Conservation (phyloP, 2,329 filamentous ascomycete genomes). For the Neocatenulostroma microsporum region DNA sequence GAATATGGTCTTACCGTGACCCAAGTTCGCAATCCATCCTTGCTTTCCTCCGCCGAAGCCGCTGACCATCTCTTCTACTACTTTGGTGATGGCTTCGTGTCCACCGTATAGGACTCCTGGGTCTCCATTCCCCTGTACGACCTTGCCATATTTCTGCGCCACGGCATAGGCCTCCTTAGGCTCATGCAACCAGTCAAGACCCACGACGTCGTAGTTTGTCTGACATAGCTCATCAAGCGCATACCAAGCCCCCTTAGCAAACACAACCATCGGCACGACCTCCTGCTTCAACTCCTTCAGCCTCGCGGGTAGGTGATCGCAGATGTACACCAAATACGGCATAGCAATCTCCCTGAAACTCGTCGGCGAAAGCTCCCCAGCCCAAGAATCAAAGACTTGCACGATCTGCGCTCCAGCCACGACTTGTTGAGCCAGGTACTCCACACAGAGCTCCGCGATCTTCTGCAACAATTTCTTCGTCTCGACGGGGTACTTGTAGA, state of each 20-base stretch:
- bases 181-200: constrained; percentile 91
- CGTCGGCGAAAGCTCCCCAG: constrained; percentile 78
- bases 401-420: constrained; percentile 88
- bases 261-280: constrained; percentile 90
- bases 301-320: constrained; percentile 66
- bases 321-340: constrained; percentile 79
- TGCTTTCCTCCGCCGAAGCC: constrained; percentile 78
- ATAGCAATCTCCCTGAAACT: constrained; percentile 79
- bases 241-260: constrained; percentile 97
- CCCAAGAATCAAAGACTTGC: constrained; percentile 98
- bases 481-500: constrained; percentile 78
- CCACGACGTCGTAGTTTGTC: constrained; percentile 86
- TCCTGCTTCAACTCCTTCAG: constrained; percentile 68
- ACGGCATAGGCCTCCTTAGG: constrained; percentile 74
- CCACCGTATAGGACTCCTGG: constrained; percentile 87
- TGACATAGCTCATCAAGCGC: constrained; percentile 80
- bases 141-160: constrained; percentile 61
- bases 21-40: constrained; percentile 95
- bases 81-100: constrained; percentile 68
- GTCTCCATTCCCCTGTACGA: constrained; percentile 92
- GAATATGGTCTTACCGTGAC: constrained; percentile 78
- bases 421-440: constrained; percentile 88
- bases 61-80: constrained; percentile 76
- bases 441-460: constrained; percentile 89
- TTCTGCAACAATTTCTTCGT: constrained; percentile 77